phyloP scores from a whole-genome alignment of 805 yeast genomes.

The Yamadazyma paraphyllophila region DNA sequence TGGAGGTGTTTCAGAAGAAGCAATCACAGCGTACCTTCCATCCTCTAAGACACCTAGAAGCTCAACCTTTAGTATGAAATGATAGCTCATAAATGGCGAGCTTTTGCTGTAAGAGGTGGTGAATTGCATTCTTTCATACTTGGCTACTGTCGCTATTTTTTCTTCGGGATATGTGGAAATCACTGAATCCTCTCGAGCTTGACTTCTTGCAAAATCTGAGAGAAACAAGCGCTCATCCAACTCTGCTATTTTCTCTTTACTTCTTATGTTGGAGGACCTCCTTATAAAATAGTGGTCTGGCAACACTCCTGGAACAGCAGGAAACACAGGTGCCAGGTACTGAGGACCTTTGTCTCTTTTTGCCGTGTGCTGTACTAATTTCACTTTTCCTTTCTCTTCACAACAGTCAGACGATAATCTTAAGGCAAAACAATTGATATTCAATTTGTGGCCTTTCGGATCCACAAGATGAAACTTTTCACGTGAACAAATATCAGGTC shows the following conservation, averaged over 20 bases:
- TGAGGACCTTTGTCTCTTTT: constrained; percentile 75
- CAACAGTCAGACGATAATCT: constrained; percentile 51
- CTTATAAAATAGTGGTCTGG: constrained; percentile 58
- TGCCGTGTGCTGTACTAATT: constrained; percentile 67
- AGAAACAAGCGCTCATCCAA: constrained; percentile 52
- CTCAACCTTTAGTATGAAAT: constrained; percentile 51
- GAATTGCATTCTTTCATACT: constrained; percentile 69
- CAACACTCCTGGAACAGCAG: constrained; percentile 54
- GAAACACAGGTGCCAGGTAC: constrained; percentile 52
- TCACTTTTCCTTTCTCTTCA: constrained; percentile 47
- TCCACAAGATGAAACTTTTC: constrained; percentile 33
- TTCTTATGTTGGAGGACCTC: constrained; percentile 62
- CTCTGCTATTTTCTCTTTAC: constrained; percentile 49
- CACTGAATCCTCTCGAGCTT: constrained; percentile 18
- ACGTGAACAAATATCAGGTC: constrained; percentile 23
- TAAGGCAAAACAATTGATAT: constrained; percentile 51
- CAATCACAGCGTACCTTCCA: constrained; percentile 31
- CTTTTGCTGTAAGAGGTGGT: constrained; percentile 50
- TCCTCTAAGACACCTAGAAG: constrained; percentile 45
- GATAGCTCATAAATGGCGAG: constrained; percentile 43
- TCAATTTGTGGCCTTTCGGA: constrained; percentile 15
- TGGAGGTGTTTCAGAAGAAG: constrained; percentile 56
- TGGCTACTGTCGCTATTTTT: constrained; percentile 54
- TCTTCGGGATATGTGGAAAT: constrained; percentile 47
- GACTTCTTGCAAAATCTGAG: not conserved